Conservation (phyloP, 139 green algal species). For the Micractinium sp. region DNA sequence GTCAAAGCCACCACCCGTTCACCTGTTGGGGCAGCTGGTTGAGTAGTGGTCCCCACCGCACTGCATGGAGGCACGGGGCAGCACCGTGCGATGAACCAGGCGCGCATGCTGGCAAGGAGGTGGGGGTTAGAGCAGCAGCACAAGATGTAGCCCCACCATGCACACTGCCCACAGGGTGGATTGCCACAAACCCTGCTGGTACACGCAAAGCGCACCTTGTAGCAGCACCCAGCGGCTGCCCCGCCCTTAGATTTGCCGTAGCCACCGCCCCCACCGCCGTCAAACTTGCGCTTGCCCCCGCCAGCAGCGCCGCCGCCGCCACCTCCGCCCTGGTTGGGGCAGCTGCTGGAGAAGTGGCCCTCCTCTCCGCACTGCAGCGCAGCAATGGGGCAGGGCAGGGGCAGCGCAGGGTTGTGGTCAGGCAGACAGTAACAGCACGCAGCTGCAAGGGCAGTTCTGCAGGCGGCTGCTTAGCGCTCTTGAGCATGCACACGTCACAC, state of each 20-base stretch:
- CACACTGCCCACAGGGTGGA: background rate
- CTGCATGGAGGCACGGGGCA: background rate
- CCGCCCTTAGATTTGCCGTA: background rate
- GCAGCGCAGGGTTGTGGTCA: background rate
- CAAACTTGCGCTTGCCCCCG: constrained; percentile 10
- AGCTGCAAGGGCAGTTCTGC: background rate
- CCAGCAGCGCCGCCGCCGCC: constrained; percentile 1
- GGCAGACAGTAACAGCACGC: background rate
- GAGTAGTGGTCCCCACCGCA: background rate
- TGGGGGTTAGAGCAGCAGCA: background rate
- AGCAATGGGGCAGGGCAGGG: background rate
- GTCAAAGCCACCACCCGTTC: too few relatives aligned
- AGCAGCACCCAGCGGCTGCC: constrained; percentile 8
- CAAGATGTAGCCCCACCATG: too few relatives aligned
- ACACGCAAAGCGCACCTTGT: constrained; percentile 3
- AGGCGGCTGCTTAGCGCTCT: background rate
- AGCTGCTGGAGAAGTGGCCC: background rate
- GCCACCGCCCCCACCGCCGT: background rate
- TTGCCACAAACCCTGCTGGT: background rate
- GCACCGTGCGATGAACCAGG: background rate
- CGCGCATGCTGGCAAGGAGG: background rate
- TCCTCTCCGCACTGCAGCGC: constrained; percentile 9
- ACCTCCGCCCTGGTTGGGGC: background rate
- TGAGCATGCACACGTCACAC: background rate
- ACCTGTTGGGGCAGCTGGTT: background rate